Evolutionary conservation across 441 rosid species (phyloP).

Genomic region (Gossypium aridum): DNA sequence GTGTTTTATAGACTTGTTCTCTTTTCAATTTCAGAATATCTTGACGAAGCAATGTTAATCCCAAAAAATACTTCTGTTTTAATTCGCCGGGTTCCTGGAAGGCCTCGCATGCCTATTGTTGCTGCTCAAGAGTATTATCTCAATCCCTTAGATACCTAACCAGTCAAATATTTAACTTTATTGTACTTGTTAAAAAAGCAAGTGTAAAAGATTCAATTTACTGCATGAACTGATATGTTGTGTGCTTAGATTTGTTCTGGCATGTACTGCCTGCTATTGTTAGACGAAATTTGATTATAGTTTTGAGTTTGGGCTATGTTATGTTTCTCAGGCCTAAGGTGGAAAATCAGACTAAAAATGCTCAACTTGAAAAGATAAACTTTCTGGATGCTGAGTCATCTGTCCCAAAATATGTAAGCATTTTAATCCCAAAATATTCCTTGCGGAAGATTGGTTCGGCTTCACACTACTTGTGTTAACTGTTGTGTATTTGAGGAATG

Average conservation of each 20-base stretch:
- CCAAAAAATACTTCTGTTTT: conserved; percentile 97
- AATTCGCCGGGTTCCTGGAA: conserved; percentile 97
- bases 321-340: conserved; percentile 61
- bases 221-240: background rate
- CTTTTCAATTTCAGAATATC: conserved; percentile 90
- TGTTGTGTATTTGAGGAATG: background rate
- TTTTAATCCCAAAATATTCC: background rate
- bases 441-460: background rate
- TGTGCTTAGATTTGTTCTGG: background rate
- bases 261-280: conserved; percentile 5
- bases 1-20: conserved; percentile 48
- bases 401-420: conserved; percentile 60
- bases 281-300: conserved; percentile 14
- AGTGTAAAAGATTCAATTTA: background rate
- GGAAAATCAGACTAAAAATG: conserved; percentile 42
- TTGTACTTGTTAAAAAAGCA: conserved; percentile 4
- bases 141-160: conserved; percentile 36
- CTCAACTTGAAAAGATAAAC: conserved; percentile 44
- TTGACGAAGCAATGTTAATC: conserved; percentile 90
- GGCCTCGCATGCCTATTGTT: conserved; percentile 93
- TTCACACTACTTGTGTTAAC: conserved; percentile 2
- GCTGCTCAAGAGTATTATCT: conserved; percentile 79
- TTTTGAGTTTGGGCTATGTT: conserved; percentile 23
- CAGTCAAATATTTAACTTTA: conserved; percentile 10
- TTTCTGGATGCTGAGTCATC: conserved; percentile 45